These are phyloP conservation scores for Coriaria nepalensis DNA, from an alignment of 306 rosid genomes.

Conservation along the genomic window DNA sequence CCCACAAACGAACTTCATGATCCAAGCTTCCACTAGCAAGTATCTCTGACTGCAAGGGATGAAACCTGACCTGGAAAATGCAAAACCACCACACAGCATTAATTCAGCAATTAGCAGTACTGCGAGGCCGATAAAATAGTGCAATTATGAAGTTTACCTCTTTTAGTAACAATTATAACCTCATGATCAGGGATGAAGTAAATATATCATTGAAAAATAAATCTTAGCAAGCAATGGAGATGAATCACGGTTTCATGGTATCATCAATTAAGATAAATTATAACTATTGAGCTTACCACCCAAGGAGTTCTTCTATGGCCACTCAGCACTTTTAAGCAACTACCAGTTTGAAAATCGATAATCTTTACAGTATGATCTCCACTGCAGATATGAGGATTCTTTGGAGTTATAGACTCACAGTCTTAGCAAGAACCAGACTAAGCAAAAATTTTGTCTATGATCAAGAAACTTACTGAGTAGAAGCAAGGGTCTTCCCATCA, in stretches of 20 bases:
- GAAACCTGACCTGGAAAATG: constrained; percentile 84
- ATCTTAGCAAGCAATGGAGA: too few relatives aligned
- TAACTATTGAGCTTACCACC: constrained; percentile 61
- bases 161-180: too few relatives aligned
- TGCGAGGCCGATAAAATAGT: too few relatives aligned
- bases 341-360: constrained; percentile 82
- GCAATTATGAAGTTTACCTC: too few relatives aligned
- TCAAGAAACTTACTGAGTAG: constrained; percentile 67
- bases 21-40: constrained; percentile 99
- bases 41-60: constrained; percentile 68
- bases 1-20: constrained; percentile 95
- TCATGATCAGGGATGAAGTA: too few relatives aligned
- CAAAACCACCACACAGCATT: constrained; percentile 14
- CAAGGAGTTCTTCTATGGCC: constrained; percentile 98
- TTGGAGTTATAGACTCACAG: background rate
- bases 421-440: too few relatives aligned
- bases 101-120: background rate
- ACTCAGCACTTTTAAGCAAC: constrained; percentile 75
- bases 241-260: too few relatives aligned
- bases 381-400: constrained; percentile 33
- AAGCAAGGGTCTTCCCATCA: constrained; percentile 90
- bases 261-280: constrained; percentile 5
- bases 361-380: constrained; percentile 98
- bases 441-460: constrained; percentile 3
- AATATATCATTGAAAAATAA: too few relatives aligned